phyloP scores from a whole-genome alignment of 225 moss, liverwort and hornwort species.

The Neckera pumila region DNA sequence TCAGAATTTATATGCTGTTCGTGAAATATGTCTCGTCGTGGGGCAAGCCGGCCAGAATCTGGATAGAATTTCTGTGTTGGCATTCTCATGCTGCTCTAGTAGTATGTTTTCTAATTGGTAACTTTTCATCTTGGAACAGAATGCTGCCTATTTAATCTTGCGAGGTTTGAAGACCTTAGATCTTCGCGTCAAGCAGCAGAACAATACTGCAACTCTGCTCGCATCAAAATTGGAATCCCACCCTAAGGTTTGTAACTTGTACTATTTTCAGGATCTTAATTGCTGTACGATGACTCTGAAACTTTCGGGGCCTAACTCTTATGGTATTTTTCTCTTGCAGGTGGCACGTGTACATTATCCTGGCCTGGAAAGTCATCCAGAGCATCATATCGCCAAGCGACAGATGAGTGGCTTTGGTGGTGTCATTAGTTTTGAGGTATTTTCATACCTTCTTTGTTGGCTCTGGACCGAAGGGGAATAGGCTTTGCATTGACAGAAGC shows the following conservation, averaged over 20 bases:
- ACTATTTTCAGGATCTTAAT: background rate
- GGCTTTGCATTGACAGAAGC: background rate
- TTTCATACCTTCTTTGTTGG: background rate
- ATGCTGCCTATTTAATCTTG: slow-evolving; percentile 88
- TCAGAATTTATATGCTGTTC: background rate
- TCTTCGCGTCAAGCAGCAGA: slow-evolving; percentile 86
- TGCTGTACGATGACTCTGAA: background rate
- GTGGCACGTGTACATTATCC: slow-evolving; percentile 99
- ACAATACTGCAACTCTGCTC: slow-evolving; percentile 59
- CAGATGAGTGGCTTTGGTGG: slow-evolving; percentile 99
- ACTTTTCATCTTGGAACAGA: slow-evolving; percentile 33
- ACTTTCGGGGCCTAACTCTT: background rate
- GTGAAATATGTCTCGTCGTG: background rate
- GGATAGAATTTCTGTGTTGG: background rate
- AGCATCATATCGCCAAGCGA: slow-evolving; percentile 92
- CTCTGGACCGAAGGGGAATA: background rate
- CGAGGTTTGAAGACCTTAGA: slow-evolving; percentile 96
- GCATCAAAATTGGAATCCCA: slow-evolving; percentile 67
- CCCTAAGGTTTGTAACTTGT: slow-evolving; percentile 51
- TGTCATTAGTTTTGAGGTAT: slow-evolving; percentile 97
- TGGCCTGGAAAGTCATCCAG: slow-evolving; percentile 98
- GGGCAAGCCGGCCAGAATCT: background rate
- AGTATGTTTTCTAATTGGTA: background rate
- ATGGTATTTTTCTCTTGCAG: slow-evolving; percentile 14
- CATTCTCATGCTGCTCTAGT: background rate